Conservation (phyloP, 2,329 filamentous ascomycete genomes). For the Beauveria pseudobassiana region DNA sequence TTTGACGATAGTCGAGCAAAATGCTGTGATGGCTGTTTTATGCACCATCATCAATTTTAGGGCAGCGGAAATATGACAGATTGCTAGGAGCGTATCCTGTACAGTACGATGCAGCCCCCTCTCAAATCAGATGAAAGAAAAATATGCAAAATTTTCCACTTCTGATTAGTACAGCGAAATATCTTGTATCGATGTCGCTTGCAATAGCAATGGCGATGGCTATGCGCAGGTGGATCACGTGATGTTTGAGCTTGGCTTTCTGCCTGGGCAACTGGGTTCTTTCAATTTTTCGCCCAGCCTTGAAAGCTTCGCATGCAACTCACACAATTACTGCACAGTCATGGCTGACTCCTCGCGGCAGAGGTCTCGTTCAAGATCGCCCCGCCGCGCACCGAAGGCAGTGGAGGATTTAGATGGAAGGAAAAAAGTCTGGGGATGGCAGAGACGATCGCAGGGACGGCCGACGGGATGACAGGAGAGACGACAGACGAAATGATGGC, state of each 20-base stretch:
- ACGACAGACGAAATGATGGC: slow-evolving; percentile 19
- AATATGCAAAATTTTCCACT: no score
- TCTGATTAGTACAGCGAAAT: neutral
- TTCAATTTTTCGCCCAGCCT: neutral
- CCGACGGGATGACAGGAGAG: slow-evolving; percentile 35
- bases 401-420: slow-evolving; percentile 52
- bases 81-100: no score
- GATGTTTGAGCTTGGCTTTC: neutral
- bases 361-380: slow-evolving; percentile 21
- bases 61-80: no score
- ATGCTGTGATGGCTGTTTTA: no score
- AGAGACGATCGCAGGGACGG: slow-evolving; percentile 28
- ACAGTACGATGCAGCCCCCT: no score
- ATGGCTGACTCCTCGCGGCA: slow-evolving; percentile 20
- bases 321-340: neutral
- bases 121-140: no score
- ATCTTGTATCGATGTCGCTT: neutral
- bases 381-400: slow-evolving; percentile 18
- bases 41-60: no score
- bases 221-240: neutral
- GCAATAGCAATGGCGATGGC: neutral
- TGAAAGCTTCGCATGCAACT: neutral
- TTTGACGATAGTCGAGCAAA: no score
- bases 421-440: slow-evolving; percentile 41
- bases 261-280: neutral